A percentile compares a stretch with the other conserved stretches of the same genome.
Conservation (phyloP, 2,329 filamentous ascomycete species). For the Zopfia rhizophila region DNA sequence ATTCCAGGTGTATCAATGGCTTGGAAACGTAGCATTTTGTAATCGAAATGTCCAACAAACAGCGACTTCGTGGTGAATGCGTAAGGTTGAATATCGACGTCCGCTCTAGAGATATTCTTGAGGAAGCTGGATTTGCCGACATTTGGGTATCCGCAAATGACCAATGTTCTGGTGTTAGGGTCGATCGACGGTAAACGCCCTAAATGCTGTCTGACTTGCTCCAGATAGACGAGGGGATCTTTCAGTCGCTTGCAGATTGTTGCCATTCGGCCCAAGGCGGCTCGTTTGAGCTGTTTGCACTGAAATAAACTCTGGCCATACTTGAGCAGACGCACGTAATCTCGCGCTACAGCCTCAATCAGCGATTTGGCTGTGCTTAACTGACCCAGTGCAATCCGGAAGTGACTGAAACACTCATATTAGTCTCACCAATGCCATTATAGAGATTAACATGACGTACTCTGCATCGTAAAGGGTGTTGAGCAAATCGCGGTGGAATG, state of each 20-base stretch:
- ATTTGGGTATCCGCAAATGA: constrained; percentile 96
- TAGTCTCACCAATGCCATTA: constrained; percentile 16
- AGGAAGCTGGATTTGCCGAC: constrained; percentile 93
- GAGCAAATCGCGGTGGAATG: constrained; percentile 90
- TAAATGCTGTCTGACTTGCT: constrained; percentile 96
- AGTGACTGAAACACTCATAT: constrained; percentile 53
- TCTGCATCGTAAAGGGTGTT: constrained; percentile 99
- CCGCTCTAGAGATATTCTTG: constrained; percentile 88
- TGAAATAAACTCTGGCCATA: constrained; percentile 98
- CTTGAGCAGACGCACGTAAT: constrained; percentile 95
- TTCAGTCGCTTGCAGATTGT: constrained; percentile 95
- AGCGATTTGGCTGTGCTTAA: constrained; percentile 95
- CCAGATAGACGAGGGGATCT: constrained; percentile 93
- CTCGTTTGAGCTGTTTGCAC: constrained; percentile 98
- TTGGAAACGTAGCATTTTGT: constrained; percentile 87
- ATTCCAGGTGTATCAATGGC: constrained; percentile 99
- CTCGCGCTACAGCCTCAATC: constrained; percentile 94
- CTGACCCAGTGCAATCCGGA: constrained; percentile 95
- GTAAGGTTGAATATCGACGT: constrained; percentile 97
- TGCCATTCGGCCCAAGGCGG: constrained; percentile 96
- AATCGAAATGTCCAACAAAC: constrained; percentile 98
- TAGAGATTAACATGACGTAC: constrained; percentile 31
- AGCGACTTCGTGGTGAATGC: constrained; percentile 98
- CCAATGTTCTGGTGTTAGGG: constrained; percentile 92
- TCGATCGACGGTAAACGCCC: constrained; percentile 98